Conservation (phyloP, 2,329 filamentous ascomycete genomes). For the Cordyceps tenuipes region DNA sequence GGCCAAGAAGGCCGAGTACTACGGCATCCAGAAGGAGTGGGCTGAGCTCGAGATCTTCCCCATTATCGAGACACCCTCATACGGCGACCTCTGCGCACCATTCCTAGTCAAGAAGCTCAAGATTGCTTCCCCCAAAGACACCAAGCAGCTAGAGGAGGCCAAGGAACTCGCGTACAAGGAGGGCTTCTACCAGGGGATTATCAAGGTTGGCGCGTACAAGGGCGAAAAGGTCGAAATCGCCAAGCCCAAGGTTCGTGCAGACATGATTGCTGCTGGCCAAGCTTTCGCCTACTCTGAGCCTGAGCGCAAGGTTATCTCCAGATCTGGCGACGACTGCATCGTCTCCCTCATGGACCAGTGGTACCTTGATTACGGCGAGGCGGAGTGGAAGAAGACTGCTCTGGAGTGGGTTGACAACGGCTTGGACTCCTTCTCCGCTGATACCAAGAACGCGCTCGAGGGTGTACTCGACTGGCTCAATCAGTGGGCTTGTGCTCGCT, state of each 20-base stretch:
- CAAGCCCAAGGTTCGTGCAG: slow-evolving; percentile 74
- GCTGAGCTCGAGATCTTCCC: slow-evolving; percentile 82
- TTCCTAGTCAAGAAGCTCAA: slow-evolving; percentile 85
- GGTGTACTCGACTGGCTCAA: slow-evolving; percentile 86
- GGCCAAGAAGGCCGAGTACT: slow-evolving; percentile 91
- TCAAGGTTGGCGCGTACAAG: slow-evolving; percentile 81
- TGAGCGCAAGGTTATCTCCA: slow-evolving; percentile 77
- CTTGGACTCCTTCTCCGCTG: slow-evolving; percentile 71
- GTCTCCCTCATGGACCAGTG: slow-evolving; percentile 92
- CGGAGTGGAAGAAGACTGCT: slow-evolving; percentile 72
- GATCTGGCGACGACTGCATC: slow-evolving; percentile 88
- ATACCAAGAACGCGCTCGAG: slow-evolving; percentile 73
- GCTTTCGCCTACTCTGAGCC: slow-evolving; percentile 94
- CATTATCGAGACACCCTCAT: slow-evolving; percentile 81
- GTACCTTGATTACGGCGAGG: slow-evolving; percentile 95
- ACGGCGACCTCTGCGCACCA: slow-evolving; percentile 76
- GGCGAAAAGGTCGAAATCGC: slow-evolving; percentile 79
- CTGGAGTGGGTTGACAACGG: slow-evolving; percentile 64
- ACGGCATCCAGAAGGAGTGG: slow-evolving; percentile 96
- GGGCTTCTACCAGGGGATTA: slow-evolving; percentile 89
- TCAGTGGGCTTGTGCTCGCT: slow-evolving; percentile 90
- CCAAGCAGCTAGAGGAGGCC: slow-evolving; percentile 78
- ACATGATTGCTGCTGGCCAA: slow-evolving; percentile 65
- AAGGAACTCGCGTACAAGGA: slow-evolving; percentile 97
- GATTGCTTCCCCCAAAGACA: slow-evolving; percentile 93